A percentile compares a stretch with the other conserved stretches of the same genome.
Evolutionary conservation across 305 asterid species (phyloP).

Genomic region (Salvia sclarea): DNA sequence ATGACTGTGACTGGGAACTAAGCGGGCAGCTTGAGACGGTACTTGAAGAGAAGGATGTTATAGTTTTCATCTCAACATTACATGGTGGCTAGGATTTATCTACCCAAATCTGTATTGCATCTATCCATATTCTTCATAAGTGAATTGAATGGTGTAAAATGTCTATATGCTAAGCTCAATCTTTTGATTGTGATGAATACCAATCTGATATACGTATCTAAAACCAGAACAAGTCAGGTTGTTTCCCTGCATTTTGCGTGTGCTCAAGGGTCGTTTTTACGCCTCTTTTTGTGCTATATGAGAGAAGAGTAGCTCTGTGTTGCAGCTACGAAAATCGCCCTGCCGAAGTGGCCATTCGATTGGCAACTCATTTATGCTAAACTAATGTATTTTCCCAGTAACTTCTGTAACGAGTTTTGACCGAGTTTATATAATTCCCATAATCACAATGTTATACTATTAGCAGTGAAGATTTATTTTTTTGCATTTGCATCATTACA

Average conservation of each 20-base stretch:
- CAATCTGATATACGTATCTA: background rate
- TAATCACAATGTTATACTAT: too few species aligned
- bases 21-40: conserved; percentile 83
- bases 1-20: conserved; percentile 95
- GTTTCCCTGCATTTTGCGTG: background rate
- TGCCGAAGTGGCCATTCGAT: too few species aligned
- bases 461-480: too few species aligned
- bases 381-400: too few species aligned
- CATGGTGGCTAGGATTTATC: conserved; percentile 69
- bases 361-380: too few species aligned
- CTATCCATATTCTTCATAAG: background rate
- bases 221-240: background rate
- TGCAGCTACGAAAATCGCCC: too few species aligned
- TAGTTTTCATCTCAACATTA: conserved; percentile 89
- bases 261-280: background rate
- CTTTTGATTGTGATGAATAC: background rate
- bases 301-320: too few species aligned
- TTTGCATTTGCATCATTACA: too few species aligned
- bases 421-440: too few species aligned
- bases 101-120: background rate
- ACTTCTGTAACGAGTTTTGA: too few species aligned
- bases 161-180: conserved; percentile 6
- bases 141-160: conserved; percentile 8
- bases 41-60: conserved; percentile 74
- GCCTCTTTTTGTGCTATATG: background rate